Evolutionary conservation across 2,329 filamentous ascomycete genomes (phyloP), one percentile per base, ranked within the genome.

Genomic region (Coniochaeta prunicola): DNA sequence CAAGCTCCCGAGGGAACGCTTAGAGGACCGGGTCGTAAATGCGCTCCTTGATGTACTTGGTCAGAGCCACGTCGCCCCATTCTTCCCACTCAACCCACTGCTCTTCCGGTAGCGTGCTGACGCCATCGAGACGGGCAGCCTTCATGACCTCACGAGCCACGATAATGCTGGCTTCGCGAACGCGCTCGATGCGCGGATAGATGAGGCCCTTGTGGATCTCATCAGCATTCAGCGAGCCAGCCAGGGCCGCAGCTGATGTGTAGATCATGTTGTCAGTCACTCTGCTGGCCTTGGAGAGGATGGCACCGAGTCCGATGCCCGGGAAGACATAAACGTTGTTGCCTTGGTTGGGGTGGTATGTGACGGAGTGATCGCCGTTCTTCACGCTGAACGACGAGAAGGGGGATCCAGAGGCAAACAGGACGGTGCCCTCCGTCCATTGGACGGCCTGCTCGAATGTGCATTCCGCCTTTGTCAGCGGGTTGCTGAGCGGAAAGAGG

Each of bases 211-310:
- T 85, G 59, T 88, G 84, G 68, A 91, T 79, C 78, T 99, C 94
- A 62, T 94, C 88, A 40, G 85, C 80, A 63, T 88, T 92, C 61
- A 99, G 82, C 34, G 89, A 87, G 60, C 85, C 86, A 17, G 91
- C 84, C 21, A 97, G 84, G 4, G 91, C 88, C 42, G 88, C 87
- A 30, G 91, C 94, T 33, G 92, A 93, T 56, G 90, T 92, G 77
- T 97, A 97, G 70, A 99, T 92, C 94, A 99, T 99, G 74, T 88
- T 85, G 72, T 97, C 91, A 5, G 93, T 97, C 65, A 97, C 82
- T 66, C 86, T 86, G 64, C 90, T 87, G 13, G 92, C 84, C 80
- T 97, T 96, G 76, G 88, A 87, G 55, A 97, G 84, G 70, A 97
- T 97, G 64, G 93, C 90, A 61, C 92, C 94, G 31, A 97, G 86